Evolutionary conservation across 2,329 filamentous ascomycete species (phyloP).

Genomic region (Pyrenophora tritici-repentis): DNA sequence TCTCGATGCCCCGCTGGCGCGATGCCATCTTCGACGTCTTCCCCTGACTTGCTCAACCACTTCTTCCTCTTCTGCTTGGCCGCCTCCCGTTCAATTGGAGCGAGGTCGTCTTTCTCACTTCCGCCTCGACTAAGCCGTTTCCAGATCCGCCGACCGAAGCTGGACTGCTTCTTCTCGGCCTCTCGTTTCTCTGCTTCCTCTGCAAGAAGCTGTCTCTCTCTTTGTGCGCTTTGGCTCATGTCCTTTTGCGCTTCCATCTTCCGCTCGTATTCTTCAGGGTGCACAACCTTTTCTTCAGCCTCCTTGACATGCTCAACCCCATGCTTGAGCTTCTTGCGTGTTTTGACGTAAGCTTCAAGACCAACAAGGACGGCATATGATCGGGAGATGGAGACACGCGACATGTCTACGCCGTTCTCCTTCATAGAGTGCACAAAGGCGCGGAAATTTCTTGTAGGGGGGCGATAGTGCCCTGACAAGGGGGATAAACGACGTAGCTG

Average conservation of each 20-base stretch:
- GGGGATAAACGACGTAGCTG: constrained; percentile 74
- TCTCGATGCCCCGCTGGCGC: constrained; percentile 41
- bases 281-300: constrained; percentile 63
- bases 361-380: constrained; percentile 83
- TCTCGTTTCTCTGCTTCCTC: constrained; percentile 53
- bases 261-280: constrained; percentile 61
- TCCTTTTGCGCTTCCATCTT: constrained; percentile 57
- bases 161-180: constrained; percentile 44
- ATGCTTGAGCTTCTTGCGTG: constrained; percentile 66
- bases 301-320: constrained; percentile 57
- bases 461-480: constrained; percentile 77
- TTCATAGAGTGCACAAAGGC: constrained; percentile 77
- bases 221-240: constrained; percentile 65
- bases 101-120: constrained; percentile 22
- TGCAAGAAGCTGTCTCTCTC: constrained; percentile 59
- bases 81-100: constrained; percentile 23
- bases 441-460: constrained; percentile 80
- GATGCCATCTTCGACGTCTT: constrained; percentile 46
- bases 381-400: constrained; percentile 75
- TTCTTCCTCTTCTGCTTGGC: constrained; percentile 35
- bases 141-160: constrained; percentile 39
- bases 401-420: constrained; percentile 77
- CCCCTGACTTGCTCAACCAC: constrained; percentile 37
- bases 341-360: constrained; percentile 77
- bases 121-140: constrained; percentile 29